These are phyloP conservation scores for Neofusicoccum sp. DNA, from an alignment of 2,329 filamentous ascomycete genomes.

Conservation along the genomic window DNA sequence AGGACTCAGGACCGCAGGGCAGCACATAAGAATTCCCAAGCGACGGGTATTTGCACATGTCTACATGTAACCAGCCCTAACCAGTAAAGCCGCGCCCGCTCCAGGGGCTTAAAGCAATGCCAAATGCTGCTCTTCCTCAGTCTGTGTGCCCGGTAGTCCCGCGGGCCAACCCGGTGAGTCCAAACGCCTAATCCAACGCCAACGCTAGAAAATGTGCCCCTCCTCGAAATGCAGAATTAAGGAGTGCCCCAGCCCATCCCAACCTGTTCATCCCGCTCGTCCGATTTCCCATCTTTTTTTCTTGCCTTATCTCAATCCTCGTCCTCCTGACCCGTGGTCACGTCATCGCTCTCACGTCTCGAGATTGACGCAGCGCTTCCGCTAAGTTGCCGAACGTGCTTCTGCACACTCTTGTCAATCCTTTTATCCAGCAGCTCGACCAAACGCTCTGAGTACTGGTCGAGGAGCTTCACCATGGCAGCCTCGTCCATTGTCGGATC, in stretches of 20 bases:
- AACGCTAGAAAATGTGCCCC: slow-evolving; percentile 2
- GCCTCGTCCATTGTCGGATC: slow-evolving; percentile 38
- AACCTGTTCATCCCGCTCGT: background rate
- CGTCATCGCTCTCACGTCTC: background rate
- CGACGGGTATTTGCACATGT: slow-evolving; percentile 14
- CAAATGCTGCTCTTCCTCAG: background rate
- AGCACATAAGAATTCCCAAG: slow-evolving; percentile 2
- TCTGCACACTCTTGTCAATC: slow-evolving; percentile 46
- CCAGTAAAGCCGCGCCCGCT: no score
- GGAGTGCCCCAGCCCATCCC: background rate
- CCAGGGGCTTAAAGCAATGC: background rate
- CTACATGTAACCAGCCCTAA: slow-evolving; percentile 1
- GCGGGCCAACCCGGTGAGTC: no score
- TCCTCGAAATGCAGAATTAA: background rate
- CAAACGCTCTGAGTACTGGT: slow-evolving; percentile 72
- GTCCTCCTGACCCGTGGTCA: background rate
- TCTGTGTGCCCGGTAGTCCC: no score
- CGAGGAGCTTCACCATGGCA: slow-evolving; percentile 58
- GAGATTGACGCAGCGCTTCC: slow-evolving; percentile 23
- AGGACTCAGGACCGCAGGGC: no score
- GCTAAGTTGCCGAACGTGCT: slow-evolving; percentile 34
- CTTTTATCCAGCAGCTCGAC: slow-evolving; percentile 72
- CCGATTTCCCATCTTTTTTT: background rate
- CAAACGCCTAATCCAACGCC: slow-evolving; percentile 2
- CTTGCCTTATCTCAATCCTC: background rate